A percentile compares a stretch with the other conserved stretches of the same genome.
phyloP scores from a whole-genome alignment of 768 basidiomycete genomes.

The Hortiboletus flavorubellus region DNA sequence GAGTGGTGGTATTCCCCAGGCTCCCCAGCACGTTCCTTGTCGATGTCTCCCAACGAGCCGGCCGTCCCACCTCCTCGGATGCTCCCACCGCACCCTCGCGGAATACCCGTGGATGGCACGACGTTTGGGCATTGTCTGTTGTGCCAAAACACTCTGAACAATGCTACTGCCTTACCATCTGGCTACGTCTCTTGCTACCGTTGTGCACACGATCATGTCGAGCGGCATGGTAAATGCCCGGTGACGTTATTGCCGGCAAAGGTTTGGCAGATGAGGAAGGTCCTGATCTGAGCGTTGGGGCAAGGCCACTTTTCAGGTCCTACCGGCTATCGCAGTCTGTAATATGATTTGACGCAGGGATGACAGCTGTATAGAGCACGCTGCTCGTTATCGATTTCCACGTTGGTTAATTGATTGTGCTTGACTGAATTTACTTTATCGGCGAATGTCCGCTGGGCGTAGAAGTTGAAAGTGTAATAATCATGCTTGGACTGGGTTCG shows the following conservation, averaged over 20 bases:
- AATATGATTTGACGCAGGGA: conserved; percentile 6
- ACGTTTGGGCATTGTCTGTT: conserved; percentile 85
- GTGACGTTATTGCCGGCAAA: conserved; percentile 76
- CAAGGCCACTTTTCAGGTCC: background rate
- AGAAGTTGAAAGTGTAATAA: background rate
- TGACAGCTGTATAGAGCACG: background rate
- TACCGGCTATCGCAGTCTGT: conserved; percentile 1
- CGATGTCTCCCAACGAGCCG: conserved; percentile 59
- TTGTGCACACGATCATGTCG: conserved; percentile 82
- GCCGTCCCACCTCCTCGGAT: conserved; percentile 74
- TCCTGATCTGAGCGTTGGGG: conserved; percentile 57
- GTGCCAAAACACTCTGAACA: conserved; percentile 68
- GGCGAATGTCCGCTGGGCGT: background rate
- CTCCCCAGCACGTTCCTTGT: conserved; percentile 77
- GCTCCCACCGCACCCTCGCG: conserved; percentile 70
- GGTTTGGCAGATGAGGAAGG: conserved; percentile 84
- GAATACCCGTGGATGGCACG: conserved; percentile 57
- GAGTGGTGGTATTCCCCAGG: conserved; percentile 99
- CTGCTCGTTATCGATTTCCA: conserved; percentile 4
- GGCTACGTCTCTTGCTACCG: conserved; percentile 96
- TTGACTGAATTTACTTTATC: background rate
- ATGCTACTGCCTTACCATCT: conserved; percentile 86
- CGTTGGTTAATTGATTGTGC: conserved; percentile 3
- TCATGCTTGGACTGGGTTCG: background rate
- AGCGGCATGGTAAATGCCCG: conserved; percentile 77